Evolutionary conservation across 2,329 filamentous ascomycete species (phyloP).

Genomic region (Pseudophaeomoniella oleicola): DNA sequence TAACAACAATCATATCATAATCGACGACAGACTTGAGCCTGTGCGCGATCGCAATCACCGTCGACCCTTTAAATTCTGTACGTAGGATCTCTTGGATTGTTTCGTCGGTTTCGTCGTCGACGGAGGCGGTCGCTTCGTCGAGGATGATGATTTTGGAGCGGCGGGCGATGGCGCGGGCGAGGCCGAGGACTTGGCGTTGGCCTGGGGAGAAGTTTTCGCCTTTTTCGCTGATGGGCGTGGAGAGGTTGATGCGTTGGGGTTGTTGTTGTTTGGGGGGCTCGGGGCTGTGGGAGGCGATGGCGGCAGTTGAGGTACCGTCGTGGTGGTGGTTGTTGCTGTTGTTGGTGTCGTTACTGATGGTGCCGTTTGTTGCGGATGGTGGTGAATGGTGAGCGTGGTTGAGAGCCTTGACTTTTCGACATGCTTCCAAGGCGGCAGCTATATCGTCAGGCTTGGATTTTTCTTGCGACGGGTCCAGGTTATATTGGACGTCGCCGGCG

Average conservation of each 20-base stretch:
- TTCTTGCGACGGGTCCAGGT: constrained; percentile 46
- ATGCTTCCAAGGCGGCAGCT: background rate
- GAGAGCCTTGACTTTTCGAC: background rate
- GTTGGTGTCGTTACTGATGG: background rate
- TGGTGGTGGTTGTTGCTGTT: background rate
- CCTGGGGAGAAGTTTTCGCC: constrained; percentile 50
- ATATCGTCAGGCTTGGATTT: constrained; percentile 36
- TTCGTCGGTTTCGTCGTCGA: constrained; percentile 44
- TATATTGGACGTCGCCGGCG: constrained; percentile 44
- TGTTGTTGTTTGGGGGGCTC: background rate
- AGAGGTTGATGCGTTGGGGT: constrained; percentile 31
- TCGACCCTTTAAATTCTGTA: constrained; percentile 35
- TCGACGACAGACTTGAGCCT: constrained; percentile 48
- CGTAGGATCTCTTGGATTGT: constrained; percentile 44
- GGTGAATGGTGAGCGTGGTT: background rate
- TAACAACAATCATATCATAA: constrained; percentile 43
- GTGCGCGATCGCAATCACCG: constrained; percentile 54
- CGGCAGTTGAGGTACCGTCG: no score
- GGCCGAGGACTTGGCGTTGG: constrained; percentile 49
- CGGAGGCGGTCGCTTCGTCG: constrained; percentile 50
- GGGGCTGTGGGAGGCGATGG: no score
- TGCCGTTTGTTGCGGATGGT: background rate
- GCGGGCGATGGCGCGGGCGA: constrained; percentile 47
- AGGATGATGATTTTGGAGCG: constrained; percentile 43
- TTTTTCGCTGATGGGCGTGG: constrained; percentile 42